Percentiles rank a stretch among this genome's conserved stretches.
Conservation (phyloP, 352 stramenopile species). For the Globisporangium cystogenes region DNA sequence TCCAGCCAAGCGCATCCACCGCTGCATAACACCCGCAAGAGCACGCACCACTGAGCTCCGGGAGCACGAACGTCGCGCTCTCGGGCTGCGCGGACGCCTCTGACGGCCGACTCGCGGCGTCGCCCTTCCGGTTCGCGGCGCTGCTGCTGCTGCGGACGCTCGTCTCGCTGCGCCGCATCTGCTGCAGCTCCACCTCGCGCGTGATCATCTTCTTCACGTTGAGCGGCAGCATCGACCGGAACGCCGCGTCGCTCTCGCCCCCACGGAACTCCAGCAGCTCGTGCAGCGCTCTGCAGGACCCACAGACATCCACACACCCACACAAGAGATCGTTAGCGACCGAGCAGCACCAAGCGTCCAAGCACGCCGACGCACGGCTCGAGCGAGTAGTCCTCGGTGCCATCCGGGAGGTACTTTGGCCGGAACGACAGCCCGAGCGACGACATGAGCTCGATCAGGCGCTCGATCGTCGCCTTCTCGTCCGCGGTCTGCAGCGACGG, state of each 20-base stretch:
- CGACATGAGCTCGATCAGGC: slow-evolving; percentile 75
- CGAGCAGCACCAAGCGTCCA: slow-evolving; percentile 4
- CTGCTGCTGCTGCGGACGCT: slow-evolving; percentile 11
- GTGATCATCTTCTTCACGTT: slow-evolving; percentile 71
- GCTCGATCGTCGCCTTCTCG: slow-evolving; percentile 59
- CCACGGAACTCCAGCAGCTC: slow-evolving; percentile 61
- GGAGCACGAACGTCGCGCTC: slow-evolving; percentile 33
- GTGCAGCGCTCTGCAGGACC: slow-evolving; percentile 45
- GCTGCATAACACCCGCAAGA: too few relatives aligned
- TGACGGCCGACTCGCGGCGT: not conserved
- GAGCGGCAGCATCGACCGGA: slow-evolving; percentile 42
- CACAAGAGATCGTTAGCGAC: not conserved
- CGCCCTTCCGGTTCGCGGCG: not conserved
- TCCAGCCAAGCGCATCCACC: not conserved
- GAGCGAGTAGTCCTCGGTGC: slow-evolving; percentile 61
- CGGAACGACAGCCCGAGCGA: slow-evolving; percentile 72
- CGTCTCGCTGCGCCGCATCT: slow-evolving; percentile 63
- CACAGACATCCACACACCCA: too few relatives aligned
- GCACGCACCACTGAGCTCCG: slow-evolving; percentile 46
- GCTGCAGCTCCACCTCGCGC: slow-evolving; percentile 74
- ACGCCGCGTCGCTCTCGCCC: slow-evolving; percentile 22
- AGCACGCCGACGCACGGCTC: slow-evolving; percentile 55
- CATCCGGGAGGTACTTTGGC: slow-evolving; percentile 59
- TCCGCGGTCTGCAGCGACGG: slow-evolving; percentile 51
- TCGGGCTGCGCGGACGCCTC: not conserved